Evolutionary conservation across 257 asterid genomes (phyloP), one percentile per base, ranked within the genome.

Genomic region (Lithospermum erythrorhizon): DNA sequence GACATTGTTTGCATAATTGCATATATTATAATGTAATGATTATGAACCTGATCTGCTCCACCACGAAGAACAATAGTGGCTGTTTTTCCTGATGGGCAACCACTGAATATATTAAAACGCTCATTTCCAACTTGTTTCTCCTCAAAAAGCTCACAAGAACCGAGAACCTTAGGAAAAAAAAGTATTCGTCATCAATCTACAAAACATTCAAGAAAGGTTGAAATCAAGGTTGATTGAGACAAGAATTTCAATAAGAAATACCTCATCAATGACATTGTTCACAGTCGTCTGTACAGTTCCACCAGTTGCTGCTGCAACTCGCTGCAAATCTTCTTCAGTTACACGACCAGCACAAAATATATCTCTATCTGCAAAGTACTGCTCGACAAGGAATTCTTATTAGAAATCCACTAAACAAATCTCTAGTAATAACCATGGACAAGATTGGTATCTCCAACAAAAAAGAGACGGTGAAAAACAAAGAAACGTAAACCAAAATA

Each of bases 11-110:
- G 64, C 15, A 58, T 3, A 5, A 0, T 10, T n/a, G 64, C 15
- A 58, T 3, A 5, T 45, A 37, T 35, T 30, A 29, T 35, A 56
- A 23, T 10, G 11, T 21, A 35, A 51, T 58, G 21, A 64, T 56
- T 49, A 70, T 69, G 59, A 53, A 89, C 95, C 97, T 89, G 97
- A 81, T 89, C 97, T 72, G 95, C 95, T 65, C 97, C 97, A 57
- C 97, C 97, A 57, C 97, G 95, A 70, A 89, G 90, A 74, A 89
- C 95, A 65, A 89, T 83, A 63, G 97, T 89, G 71, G 97, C 95
- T 24, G 97, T 89, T 67, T 52, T 76, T 58, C 97, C 94, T n/a
- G 84, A 74, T 19, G 94, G 97, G 72, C 97, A 89, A 64, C 97
- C 97, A 73, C 94, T 82, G 68, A 89, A 89, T 71, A 89, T 82